Base-by-base conservation (phyloP, 139 green algal genomes). In the Edaphochlamys debaryana region DNA sequence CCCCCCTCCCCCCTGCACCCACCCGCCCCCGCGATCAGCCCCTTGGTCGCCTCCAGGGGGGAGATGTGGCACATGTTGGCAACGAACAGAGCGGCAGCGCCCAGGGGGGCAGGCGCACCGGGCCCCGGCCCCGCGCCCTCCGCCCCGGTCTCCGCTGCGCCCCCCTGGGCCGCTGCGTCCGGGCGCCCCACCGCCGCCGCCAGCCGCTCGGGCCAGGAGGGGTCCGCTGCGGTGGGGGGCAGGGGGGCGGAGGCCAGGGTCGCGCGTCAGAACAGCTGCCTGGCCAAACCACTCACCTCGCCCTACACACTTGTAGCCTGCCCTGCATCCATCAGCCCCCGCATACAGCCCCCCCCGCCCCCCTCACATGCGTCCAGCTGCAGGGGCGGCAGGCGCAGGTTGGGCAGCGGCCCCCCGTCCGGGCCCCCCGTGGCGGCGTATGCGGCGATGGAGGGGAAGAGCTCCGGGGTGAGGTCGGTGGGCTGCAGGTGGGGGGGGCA, bases 31-130 rank as follows among this genome's bases (percentile, higher is more conserved):
- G 6, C 2, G 32, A 94, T 34, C 45, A 95, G 72, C 0, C 92
- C 92, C 27, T 68, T 37, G 0, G 91, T 95, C 8, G 82, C 87
- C 23, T 40, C 66, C 83, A 84, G 89, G 0, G 92, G 91, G 0
- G 64, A 81, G 69, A 95, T 95, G 86, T 95, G 92, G 36, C 62
- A 86, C 89, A 93, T 87, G 80, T 93, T 94, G 62, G 86, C 74
- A 52, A 66, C 85, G 34, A 92, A 6, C 2, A 93, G 69, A 9
- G 82, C 71, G 34, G 62, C 79, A 6, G 41, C 38, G 32, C 4
- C 37, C 15, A 27, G 54, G n/a, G 54, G 20, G 41, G 17, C n/a
- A n/a, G n/a, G n/a, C n/a, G n/a, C n/a, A n/a, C n/a, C n/a, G n/a
- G n/a, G n/a, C n/a, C n/a, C n/a, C n/a, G n/a, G n/a, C n/a, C n/a